A percentile compares a stretch with the other conserved stretches of the same genome.
phyloP scores from a whole-genome alignment of 1,139 yeast genomes.

The Zygotorulaspora mrakii region DNA sequence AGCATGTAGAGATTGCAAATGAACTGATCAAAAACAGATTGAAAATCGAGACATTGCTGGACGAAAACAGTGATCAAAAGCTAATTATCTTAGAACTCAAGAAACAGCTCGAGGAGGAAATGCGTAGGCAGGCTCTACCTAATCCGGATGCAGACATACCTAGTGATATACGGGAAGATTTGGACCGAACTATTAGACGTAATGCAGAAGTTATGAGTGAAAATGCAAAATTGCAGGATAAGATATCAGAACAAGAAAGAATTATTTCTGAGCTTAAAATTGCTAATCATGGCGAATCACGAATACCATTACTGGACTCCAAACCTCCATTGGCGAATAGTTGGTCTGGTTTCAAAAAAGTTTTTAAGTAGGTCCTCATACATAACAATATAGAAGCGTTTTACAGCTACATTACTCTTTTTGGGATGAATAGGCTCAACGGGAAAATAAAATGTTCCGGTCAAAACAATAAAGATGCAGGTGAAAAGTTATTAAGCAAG shows the following conservation, averaged over 20 bases:
- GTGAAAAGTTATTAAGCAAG: no score
- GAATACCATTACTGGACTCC: conserved; percentile 2
- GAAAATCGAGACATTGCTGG: conserved; percentile 60
- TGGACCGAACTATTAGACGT: conserved; percentile 53
- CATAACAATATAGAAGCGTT: neutral
- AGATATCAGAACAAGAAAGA: conserved; percentile 32
- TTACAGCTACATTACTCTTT: no score
- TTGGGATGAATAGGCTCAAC: no score
- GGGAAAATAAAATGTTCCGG: no score
- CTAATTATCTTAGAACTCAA: conserved; percentile 51
- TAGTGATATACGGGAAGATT: conserved; percentile 43
- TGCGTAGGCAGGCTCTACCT: conserved; percentile 31
- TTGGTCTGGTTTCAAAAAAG: conserved; percentile 28
- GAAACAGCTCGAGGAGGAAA: conserved; percentile 34
- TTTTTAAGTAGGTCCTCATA: conserved; percentile 15
- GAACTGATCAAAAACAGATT: conserved; percentile 65
- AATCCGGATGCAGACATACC: conserved; percentile 37
- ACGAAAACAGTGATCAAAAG: conserved; percentile 57
- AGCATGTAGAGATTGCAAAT: conserved; percentile 74
- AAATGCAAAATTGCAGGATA: conserved; percentile 52
- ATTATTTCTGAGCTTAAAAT: conserved; percentile 28
- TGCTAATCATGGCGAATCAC: conserved; percentile 12
- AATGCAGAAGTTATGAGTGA: conserved; percentile 56
- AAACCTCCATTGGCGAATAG: conserved; percentile 18
- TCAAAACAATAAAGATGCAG: no score